Evolutionary conservation across 108 stramenopile species (phyloP), one percentile per base, ranked within the genome.

Genomic region (Skeletonema costatum): DNA sequence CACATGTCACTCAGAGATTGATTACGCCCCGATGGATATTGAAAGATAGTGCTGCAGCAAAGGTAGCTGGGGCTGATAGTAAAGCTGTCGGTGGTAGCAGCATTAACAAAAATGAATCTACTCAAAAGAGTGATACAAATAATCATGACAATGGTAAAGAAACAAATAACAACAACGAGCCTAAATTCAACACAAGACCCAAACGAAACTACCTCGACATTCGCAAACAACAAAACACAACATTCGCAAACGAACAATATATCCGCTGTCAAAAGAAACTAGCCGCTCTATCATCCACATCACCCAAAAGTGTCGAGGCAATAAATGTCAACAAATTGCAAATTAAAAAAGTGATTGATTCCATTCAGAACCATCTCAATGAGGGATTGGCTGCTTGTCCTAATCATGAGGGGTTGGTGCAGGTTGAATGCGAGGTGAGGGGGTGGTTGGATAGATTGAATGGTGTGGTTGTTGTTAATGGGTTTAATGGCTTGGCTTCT

Each of bases 351-450:
- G 32, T 56, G n/a, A 51, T 39, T 30, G 68, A 80, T 30, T 32
- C 19, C 36, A 63, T 80, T 36, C 17, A 42, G 39, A 64, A 67
- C 4, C 46, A 60, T 41, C 14, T 73, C 0, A 64, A 69, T 21
- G 64, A 81, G 63, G 80, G 80, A 33, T 36, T 81, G 68, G 70
- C 73, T 5, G 80, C 80, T 13, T 81, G 74, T 75, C 80, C 80
- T 4, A 39, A 81, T 61, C 80, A 81, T 50, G 59, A 48, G 4
- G 74, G 58, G 8, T 46, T 81, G 42, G 44, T 71, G 35, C 31
- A 12, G 4, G 69, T 62, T 41, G 60, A 81, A 48, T 17, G 4
- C 2, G 51, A 71, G 38, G 64, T 70, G 29, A 65, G 62, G 39
- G 4, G 29, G 29, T 71, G 53, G 74, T 13, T 56, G 36, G 46